Conservation (phyloP, 192 early-diverging fungal genomes). For the Gryganskiella cystojenkinii region DNA sequence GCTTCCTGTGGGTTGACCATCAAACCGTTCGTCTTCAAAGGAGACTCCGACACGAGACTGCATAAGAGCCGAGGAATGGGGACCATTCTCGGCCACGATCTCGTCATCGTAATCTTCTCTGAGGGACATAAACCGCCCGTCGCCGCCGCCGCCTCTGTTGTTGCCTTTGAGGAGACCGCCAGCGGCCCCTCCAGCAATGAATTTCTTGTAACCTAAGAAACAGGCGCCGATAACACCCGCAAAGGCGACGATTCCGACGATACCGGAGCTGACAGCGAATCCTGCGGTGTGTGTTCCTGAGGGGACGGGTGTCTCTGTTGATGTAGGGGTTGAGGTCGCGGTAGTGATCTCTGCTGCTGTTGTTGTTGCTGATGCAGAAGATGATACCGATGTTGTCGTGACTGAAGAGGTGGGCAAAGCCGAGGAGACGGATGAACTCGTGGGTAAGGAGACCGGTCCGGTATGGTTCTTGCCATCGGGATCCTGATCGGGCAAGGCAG, state of each 20-base stretch:
- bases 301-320: not conserved
- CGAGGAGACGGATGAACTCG: no score
- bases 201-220: constrained; percentile 19
- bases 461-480: not conserved
- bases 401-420: no score
- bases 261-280: constrained; percentile 27
- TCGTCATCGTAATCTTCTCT: constrained; percentile 42
- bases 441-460: not conserved
- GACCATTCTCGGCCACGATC: constrained; percentile 43
- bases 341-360: no score
- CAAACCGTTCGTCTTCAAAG: constrained; percentile 51
- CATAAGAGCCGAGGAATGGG: constrained; percentile 47
- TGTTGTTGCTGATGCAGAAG: not conserved
- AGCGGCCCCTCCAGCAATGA: not conserved
- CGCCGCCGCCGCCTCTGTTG: constrained; percentile 11
- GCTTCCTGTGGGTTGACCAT: not conserved
- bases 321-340: not conserved
- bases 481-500: constrained; percentile 10
- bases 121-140: constrained; percentile 33
- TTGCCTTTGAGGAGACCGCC: no score
- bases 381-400: not conserved
- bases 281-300: constrained; percentile 6
- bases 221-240: constrained; percentile 19
- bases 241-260: constrained; percentile 13
- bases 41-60: constrained; percentile 39